Evolutionary conservation across 495 filamentous ascomycete species (phyloP), one percentile per base, ranked within the genome.

Genomic region (Penicillium waksmanii): DNA sequence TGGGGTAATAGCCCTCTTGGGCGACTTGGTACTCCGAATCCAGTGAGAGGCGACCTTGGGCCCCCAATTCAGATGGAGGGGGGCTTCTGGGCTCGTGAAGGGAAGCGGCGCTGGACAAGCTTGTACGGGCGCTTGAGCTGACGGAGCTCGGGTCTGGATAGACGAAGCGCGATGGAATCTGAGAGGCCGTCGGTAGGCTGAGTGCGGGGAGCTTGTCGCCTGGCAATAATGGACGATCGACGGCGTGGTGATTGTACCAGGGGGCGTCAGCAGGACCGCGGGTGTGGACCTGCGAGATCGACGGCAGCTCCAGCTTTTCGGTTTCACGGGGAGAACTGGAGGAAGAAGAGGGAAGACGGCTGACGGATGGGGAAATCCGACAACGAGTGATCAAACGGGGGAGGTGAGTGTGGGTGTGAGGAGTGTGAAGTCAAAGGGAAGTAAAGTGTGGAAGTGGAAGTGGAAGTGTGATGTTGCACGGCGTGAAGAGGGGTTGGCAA

Each of bases 231-330:
- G 88, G 82, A 67, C 89, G 82, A 77, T 88, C 84, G 40, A 82
- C 77, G 68, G 85, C 86, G 77, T 90, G 84, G 74, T 81, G 81
- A 79, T 88, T 88, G 79, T 89, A 91, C 79, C 86, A 92, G 74
- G 87, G 77, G 56, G 85, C 83, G 78, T 96, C 90, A 75, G 84
- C 83, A 79, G 86, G 84, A 82, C 89, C 92, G 88, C 93, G 89
- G 86, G 88, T 86, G 76, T 92, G 90, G 84, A 91, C 85, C 83
- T 92, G 90, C 73, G 91, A 89, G 69, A 94, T 89, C 82, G 91
- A 89, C 76, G 93, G 91, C 79, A 95, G 89, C 92, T 96, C 93
- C 93, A 97, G 93, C 84, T 96, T 97, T 90, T 84, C 93, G 92
- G 88, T 92, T 79, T 85, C 84, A 71, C 71, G 59, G 64, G 64